phyloP scores from a whole-genome alignment of 208 protist species.

The Kentomonas sorsogonicus region DNA sequence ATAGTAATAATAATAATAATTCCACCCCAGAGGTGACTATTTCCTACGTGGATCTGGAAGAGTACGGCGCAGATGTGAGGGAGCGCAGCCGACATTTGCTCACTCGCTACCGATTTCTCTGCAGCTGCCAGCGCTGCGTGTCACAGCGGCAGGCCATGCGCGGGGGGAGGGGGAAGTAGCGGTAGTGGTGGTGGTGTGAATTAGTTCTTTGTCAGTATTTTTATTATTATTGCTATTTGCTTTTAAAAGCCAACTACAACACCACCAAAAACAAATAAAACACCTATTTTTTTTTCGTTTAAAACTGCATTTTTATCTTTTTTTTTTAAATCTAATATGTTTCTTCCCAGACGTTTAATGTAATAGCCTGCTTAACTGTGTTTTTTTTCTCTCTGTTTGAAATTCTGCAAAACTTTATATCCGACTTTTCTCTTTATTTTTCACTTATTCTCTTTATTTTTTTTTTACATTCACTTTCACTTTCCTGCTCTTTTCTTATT shows the following conservation, averaged over 20 bases:
- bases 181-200: neutral
- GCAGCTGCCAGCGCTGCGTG: conserved; percentile 38
- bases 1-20: neutral
- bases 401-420: too few species aligned
- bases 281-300: neutral
- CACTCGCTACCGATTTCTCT: conserved; percentile 73
- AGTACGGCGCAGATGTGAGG: conserved; percentile 31
- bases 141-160: conserved; percentile 27
- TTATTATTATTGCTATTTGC: neutral
- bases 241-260: neutral
- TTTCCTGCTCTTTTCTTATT: conserved; percentile 6
- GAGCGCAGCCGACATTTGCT: conserved; percentile 37
- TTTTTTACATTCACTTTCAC: conserved; percentile 1
- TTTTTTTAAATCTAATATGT: neutral
- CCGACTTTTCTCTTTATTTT: conserved; percentile 8
- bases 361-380: neutral
- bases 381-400: too few species aligned
- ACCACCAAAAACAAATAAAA: neutral
- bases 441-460: neutral
- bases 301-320: neutral
- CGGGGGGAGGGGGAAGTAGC: neutral
- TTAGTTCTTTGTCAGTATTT: neutral
- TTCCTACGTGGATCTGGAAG: conserved; percentile 70
- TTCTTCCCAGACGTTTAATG: neutral
- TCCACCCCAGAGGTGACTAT: conserved; percentile 49